Evolutionary conservation across 2,329 filamentous ascomycete genomes (phyloP), one percentile per base, ranked within the genome.

Genomic region (Diplocarpon rosae): DNA sequence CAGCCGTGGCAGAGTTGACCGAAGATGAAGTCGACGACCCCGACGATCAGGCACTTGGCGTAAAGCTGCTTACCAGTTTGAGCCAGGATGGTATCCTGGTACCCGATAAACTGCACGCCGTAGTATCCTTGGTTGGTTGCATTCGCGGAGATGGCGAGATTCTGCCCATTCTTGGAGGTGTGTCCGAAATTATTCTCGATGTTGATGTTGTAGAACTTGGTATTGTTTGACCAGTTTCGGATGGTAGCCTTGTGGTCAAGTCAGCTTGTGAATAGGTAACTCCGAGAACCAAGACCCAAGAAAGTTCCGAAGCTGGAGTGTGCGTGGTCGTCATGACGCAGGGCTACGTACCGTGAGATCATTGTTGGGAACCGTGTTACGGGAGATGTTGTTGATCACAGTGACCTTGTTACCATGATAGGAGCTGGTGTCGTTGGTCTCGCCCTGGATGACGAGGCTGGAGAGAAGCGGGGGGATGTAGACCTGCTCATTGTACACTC

Each of bases 21-120:
- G 56, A 78, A 80, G 51, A 77, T 72, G 55, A 78, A 77, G 54
- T 79, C 76, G 34, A 73, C 71, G 1, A 72, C 71, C 30, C 75
- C 75, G 20, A 71, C 68, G 50, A 80, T 76, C 44, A 72, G 68
- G 49, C 67, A 68, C 49, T 71, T 71, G 36, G 70, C 70, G 56
- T 76, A 79, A 32, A 78, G 56, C 53, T 78, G 69, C 46, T 66
- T 63, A 48, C 76, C 76, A 37, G 61, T 63, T 51, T 75, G 61
- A 34, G 62, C 56, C 8, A 72, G 64, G 39, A 73, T 50, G 1
- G 75, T 76, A 56, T 79, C 76, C 58, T 80, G 74, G 52, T 67
- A 73, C 5, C 75, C 74, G 34, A 65, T 65, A 52, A 80, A 66
- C 46, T 69, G 63, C 45, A 68, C 69, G n/a, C 64, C 74, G 52